These are phyloP conservation scores for Talaromyces stipitatus DNA, from an alignment of 495 filamentous ascomycete genomes.

Conservation along the genomic window DNA sequence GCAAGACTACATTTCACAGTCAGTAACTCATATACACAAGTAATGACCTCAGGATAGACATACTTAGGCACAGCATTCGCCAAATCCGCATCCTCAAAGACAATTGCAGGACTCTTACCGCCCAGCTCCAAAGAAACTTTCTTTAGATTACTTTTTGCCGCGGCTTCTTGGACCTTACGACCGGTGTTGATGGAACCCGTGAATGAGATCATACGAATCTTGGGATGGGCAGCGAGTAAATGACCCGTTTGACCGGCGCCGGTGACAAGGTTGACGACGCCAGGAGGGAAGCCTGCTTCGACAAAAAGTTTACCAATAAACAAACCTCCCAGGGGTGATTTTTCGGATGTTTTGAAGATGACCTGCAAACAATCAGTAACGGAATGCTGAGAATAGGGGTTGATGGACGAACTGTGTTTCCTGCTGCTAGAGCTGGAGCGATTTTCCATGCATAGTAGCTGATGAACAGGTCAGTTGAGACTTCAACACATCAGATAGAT, in stretches of 20 bases:
- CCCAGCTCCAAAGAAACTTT: constrained; percentile 37
- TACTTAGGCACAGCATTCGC: constrained; percentile 7
- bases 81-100: constrained; percentile 38
- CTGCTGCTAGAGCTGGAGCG: constrained; percentile 47
- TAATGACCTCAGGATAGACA: neutral
- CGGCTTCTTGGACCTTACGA: constrained; percentile 19
- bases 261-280: constrained; percentile 81
- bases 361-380: constrained; percentile 21
- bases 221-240: constrained; percentile 63
- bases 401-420: constrained; percentile 33
- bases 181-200: constrained; percentile 17
- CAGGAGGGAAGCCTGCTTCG: constrained; percentile 81
- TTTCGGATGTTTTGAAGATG: constrained; percentile 86
- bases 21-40: neutral
- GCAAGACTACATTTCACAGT: neutral
- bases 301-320: constrained; percentile 50
- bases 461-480: neutral
- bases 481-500: neutral
- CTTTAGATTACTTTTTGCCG: constrained; percentile 43
- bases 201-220: constrained; percentile 61
- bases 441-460: constrained; percentile 31
- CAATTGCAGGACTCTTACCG: constrained; percentile 36
- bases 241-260: constrained; percentile 72
- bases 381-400: neutral
- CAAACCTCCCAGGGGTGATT: constrained; percentile 83